phyloP scores from a whole-genome alignment of 2,329 filamentous ascomycete genomes.

The Colletotrichum magnum region DNA sequence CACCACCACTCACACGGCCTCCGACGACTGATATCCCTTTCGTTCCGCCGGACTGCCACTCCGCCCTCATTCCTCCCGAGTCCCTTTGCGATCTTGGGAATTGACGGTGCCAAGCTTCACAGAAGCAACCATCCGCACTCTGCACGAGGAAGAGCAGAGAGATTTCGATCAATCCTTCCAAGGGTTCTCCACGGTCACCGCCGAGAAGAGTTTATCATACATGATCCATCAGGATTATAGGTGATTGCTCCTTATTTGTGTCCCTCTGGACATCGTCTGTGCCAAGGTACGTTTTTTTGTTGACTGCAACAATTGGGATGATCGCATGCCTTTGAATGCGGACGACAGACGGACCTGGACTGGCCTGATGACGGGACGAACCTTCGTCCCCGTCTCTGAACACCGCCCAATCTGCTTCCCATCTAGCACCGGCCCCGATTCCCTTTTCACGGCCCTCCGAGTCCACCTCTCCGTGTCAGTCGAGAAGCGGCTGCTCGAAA shows the following conservation, averaged over 20 bases:
- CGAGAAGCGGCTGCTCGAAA: conserved; percentile 45
- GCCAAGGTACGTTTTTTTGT: conserved; percentile 41
- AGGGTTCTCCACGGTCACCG: not conserved
- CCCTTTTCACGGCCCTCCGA: conserved; percentile 14
- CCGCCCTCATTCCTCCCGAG: conserved; percentile 39
- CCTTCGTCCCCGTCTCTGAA: conserved; percentile 20
- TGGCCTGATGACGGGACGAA: conserved; percentile 32
- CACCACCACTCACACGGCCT: conserved; percentile 41
- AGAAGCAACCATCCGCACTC: conserved; percentile 24
- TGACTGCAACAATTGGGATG: conserved; percentile 16
- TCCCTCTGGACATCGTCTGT: conserved; percentile 28
- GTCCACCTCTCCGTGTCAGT: conserved; percentile 3
- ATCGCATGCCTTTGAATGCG: not conserved
- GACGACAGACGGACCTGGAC: not conserved
- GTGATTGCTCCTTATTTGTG: conserved; percentile 22
- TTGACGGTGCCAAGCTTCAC: conserved; percentile 32
- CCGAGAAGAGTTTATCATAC: conserved; percentile 21
- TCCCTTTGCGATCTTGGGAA: conserved; percentile 43
- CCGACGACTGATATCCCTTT: conserved; percentile 53
- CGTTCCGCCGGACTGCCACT: conserved; percentile 43
- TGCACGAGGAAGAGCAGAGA: conserved; percentile 14
- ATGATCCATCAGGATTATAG: conserved; percentile 39
- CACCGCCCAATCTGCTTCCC: conserved; percentile 24
- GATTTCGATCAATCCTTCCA: not conserved
- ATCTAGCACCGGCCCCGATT: conserved; percentile 38